Conservation (phyloP, 148 eudicot species). For the Rhododendron molle region DNA sequence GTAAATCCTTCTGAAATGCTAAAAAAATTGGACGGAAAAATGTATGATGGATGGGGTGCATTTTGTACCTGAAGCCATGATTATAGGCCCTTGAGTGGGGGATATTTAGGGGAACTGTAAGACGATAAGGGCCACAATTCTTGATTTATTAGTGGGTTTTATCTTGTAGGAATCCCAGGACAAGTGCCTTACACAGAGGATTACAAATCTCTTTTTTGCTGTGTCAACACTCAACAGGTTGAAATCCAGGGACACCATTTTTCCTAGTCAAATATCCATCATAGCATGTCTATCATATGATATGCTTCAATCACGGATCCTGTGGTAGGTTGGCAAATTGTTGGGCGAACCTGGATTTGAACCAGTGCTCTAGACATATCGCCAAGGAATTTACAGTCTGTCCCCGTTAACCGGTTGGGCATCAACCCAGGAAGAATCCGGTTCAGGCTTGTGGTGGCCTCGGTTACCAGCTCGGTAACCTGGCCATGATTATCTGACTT, state of each 20-base stretch:
- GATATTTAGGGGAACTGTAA: background rate
- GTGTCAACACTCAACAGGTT: background rate
- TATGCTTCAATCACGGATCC: background rate
- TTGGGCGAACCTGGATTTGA: too few relatives aligned
- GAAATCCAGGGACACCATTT: background rate
- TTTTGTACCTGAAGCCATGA: background rate
- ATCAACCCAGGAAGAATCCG: background rate
- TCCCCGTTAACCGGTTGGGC: background rate
- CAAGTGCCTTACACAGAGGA: background rate
- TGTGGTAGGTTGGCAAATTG: too few relatives aligned
- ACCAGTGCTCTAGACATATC: background rate
- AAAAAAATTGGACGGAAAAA: background rate
- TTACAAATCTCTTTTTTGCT: background rate
- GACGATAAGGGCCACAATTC: background rate
- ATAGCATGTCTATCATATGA: background rate
- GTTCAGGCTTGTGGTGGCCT: too few relatives aligned
- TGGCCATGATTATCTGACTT: too few relatives aligned
- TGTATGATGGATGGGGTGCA: background rate
- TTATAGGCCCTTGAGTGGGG: background rate
- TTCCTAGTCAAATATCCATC: background rate
- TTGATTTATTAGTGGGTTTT: background rate
- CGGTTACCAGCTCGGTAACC: too few relatives aligned
- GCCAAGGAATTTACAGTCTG: background rate
- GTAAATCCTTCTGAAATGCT: background rate
- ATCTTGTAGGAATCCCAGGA: slow-evolving; percentile 7